Evolutionary conservation across 768 basidiomycete species (phyloP), one percentile per base, ranked within the genome.

Genomic region (Serendipita sp.): DNA sequence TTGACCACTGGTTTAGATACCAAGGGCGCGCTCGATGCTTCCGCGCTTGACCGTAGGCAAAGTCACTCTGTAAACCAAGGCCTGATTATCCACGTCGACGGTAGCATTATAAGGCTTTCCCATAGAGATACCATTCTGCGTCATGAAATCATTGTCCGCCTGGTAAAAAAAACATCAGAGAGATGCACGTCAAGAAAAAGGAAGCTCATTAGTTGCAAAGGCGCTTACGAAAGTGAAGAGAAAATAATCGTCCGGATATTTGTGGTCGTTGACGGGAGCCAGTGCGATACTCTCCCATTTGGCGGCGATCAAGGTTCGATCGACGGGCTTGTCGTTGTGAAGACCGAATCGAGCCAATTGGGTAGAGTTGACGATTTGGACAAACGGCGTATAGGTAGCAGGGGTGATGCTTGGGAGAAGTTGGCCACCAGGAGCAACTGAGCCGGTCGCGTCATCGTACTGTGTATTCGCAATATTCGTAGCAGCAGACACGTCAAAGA

Each of bases 201-300:
- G 23, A 23, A 23, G 23, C 23, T 23, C 23, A 23, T 23, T 23
- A 23, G 23, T 23, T 23, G 23, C 23, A 23, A 23, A 40, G 34
- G 5, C 11, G 74, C 82, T 31, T 69, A 83, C 83, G 3, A 76
- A 79, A 11, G 80, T 80, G 74, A 86, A 83, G 43, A 87, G 71
- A 75, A 86, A 86, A 70, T 79, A 86, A 68, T 87, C 85, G 66
- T 86, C 73, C 0, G 85, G 85, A 71, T 74, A 78, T 0, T 67
- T 70, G 1, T 75, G 71, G 65, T 83, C 83, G 10, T 75, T 70
- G 18, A 77, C 77, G 0, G 84, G 78, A 2, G 80, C 83, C 5
- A 86, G 73, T 4, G 83, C 80, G 13, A 84, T 74, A 1, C 80
- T 82, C 69, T 87, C 85, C 83, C 84, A 87, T 72, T 86, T 87